Base-by-base conservation (phyloP, 768 basidiomycete species). In the Hortiboletus campestris region DNA sequence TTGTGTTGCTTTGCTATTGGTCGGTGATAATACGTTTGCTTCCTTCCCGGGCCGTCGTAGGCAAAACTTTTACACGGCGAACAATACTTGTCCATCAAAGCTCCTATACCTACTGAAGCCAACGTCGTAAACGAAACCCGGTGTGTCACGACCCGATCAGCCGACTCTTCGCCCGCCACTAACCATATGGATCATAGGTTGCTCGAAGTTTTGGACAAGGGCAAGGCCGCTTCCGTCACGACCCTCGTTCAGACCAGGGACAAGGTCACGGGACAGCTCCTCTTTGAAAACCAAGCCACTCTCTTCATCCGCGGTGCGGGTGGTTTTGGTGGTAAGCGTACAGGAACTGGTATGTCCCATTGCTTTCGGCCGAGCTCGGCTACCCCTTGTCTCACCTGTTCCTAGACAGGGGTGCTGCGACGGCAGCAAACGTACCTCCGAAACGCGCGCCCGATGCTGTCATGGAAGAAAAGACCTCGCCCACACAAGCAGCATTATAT, bases 61-160 rank as follows among this genome's bases (percentile, higher is more conserved):
- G 92, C 94, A 45, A 98, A 93, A 74, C 78, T 99, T n/a, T 81
- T 99, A 17, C 97, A 99, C 68, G 97, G 97, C 43, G 97, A 99
- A 68, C 97, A 98, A 66, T 98, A 92, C 72, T 75, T 99, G 62
- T 81, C 84, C 57, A 91, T 99, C 70, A 88, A 89, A 64, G 85
- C 76, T 2, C 86, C 89, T 0, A 90, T 98, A 56, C 95, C 96
- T 1, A 92, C 92, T 0, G 85, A 80, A 56, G 96, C 85, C 0
- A 83, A 87, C 20, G 76, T 98, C 20, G 78, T 92, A 31, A 95
- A 80, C 67, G 78, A 89, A 60, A 81, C 85, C 6, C 80, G 88
- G 86, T 85, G 67, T 19, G 65, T 56, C 45, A 38, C 35, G 25
- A 34, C 28, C 25, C 25, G 32, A 32, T 17, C 19, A 17, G 10